Conservation (phyloP, 1,139 yeast genomes). For the Candida mesenterica region DNA sequence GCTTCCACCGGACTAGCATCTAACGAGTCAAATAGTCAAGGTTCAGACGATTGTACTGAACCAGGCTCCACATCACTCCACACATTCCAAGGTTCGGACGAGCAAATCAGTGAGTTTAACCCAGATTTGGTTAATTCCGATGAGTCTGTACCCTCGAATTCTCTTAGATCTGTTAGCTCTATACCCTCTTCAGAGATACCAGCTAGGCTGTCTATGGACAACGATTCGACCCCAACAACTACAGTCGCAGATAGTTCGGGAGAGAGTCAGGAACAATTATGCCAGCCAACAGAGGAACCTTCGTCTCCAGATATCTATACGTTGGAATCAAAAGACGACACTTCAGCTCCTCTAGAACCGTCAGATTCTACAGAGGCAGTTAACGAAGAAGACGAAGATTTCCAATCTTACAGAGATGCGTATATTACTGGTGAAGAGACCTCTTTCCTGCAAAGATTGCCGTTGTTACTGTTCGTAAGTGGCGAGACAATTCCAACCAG, state of each 20-base stretch:
- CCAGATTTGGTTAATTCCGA: too few relatives aligned
- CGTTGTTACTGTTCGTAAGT: conserved; percentile 30
- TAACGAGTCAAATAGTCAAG: too few relatives aligned
- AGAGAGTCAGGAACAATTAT: neutral
- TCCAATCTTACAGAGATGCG: neutral
- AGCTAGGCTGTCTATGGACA: conserved; percentile 7
- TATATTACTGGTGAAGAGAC: conserved; percentile 17
- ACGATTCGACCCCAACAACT: conserved; percentile 8
- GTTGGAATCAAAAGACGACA: neutral
- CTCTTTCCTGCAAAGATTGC: conserved; percentile 31
- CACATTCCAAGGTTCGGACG: too few relatives aligned
- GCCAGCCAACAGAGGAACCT: neutral
- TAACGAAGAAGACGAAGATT: neutral
- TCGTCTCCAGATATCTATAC: neutral
- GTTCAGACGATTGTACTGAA: too few relatives aligned
- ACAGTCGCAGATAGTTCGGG: conserved; percentile 3
- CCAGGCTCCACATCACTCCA: too few relatives aligned
- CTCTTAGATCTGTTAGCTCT: too few relatives aligned
- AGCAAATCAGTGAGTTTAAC: too few relatives aligned
- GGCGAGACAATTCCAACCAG: conserved; percentile 19
- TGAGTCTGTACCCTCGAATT: too few relatives aligned
- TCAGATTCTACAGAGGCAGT: neutral
- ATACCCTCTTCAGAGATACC: too few relatives aligned
- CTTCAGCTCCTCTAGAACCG: neutral
- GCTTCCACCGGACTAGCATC: too few relatives aligned